phyloP scores from a whole-genome alignment of 495 filamentous ascomycete genomes.

The Coniosporium apollinis region DNA sequence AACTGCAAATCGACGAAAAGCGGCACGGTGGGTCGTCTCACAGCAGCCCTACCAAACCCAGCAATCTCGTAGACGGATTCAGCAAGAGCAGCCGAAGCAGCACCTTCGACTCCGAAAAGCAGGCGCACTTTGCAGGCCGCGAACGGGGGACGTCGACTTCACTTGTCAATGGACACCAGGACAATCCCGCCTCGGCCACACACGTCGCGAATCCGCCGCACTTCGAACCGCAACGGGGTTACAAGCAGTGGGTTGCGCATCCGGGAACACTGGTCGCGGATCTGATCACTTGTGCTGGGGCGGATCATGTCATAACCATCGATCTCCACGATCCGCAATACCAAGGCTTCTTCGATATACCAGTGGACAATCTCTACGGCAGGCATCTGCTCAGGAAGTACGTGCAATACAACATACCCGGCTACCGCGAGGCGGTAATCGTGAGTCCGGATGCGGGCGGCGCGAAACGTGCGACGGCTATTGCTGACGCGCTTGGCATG shows the following conservation, averaged over 20 bases:
- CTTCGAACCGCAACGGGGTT: slow-evolving; percentile 76
- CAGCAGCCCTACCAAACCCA: slow-evolving; percentile 15
- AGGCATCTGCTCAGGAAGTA: slow-evolving; percentile 75
- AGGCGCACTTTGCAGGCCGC: slow-evolving; percentile 5
- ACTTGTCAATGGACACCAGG: slow-evolving; percentile 16
- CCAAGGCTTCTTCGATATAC: slow-evolving; percentile 97
- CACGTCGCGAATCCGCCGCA: slow-evolving; percentile 10
- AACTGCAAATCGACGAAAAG: slow-evolving; percentile 38
- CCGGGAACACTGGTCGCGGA: slow-evolving; percentile 91
- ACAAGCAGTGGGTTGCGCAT: slow-evolving; percentile 97
- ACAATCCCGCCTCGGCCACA: background rate
- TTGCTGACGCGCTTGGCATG: slow-evolving; percentile 83
- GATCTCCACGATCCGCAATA: slow-evolving; percentile 97
- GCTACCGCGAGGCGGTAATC: slow-evolving; percentile 75
- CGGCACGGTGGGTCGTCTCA: slow-evolving; percentile 22
- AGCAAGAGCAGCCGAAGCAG: slow-evolving; percentile 26
- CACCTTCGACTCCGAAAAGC: slow-evolving; percentile 31
- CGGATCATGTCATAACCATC: slow-evolving; percentile 94
- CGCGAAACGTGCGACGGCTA: slow-evolving; percentile 91
- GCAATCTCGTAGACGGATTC: slow-evolving; percentile 1
- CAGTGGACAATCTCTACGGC: slow-evolving; percentile 91
- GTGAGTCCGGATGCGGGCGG: slow-evolving; percentile 94
- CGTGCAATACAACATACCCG: slow-evolving; percentile 74
- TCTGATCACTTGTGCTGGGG: slow-evolving; percentile 84
- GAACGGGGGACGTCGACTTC: slow-evolving; percentile 34